Conservation (phyloP, 2,329 filamentous ascomycete genomes). For the Sporothrix pallida region DNA sequence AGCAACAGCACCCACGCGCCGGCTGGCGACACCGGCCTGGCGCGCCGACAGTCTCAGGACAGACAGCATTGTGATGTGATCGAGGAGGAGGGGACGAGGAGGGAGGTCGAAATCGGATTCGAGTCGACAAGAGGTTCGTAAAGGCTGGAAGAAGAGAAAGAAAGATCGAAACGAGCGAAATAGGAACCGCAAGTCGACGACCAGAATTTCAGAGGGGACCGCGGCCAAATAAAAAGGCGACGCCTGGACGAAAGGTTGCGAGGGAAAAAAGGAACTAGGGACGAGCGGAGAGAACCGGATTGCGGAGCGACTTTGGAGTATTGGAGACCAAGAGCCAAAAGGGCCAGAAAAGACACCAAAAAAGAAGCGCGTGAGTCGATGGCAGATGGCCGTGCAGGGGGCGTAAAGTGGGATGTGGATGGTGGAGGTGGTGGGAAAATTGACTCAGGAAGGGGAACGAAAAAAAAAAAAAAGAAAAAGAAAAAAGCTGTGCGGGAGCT, state of each 20-base stretch:
- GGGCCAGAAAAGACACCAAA: neutral
- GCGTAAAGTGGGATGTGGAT: neutral
- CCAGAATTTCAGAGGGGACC: conserved; percentile 1
- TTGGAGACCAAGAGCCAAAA: neutral
- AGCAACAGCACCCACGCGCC: conserved; percentile 48
- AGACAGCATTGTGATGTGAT: conserved; percentile 58
- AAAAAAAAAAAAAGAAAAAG: neutral
- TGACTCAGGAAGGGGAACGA: conserved; percentile 31
- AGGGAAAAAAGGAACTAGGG: conserved; percentile 31
- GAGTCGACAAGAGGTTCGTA: neutral
- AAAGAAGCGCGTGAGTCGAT: conserved; percentile 23
- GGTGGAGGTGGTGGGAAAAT: conserved; percentile 11
- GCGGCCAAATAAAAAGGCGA: conserved; percentile 19
- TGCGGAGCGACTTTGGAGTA: conserved; percentile 18
- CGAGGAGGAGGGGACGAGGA: neutral
- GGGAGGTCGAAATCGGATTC: neutral
- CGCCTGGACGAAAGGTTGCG: conserved; percentile 19
- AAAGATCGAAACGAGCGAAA: neutral
- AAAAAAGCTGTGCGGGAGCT: neutral
- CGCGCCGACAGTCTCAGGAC: conserved; percentile 60
- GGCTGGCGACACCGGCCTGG: conserved; percentile 47
- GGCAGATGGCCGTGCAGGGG: conserved; percentile 17
- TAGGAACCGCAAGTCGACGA: conserved; percentile 5
- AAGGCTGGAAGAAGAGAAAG: neutral
- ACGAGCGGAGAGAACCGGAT: conserved; percentile 35